Base-by-base conservation (phyloP, 306 rosid species). In the Sicyos edulis region DNA sequence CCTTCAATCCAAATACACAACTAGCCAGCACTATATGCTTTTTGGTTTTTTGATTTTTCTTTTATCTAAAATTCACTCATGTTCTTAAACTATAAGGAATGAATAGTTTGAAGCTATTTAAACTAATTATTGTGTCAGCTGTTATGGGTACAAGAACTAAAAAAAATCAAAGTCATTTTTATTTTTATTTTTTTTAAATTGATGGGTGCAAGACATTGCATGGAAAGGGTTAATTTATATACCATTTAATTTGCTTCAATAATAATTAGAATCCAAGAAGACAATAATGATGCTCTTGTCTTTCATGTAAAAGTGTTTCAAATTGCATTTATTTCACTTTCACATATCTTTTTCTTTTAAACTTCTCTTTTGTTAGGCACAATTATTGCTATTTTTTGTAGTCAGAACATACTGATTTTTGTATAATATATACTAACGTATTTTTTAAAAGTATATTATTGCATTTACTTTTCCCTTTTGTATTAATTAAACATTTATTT, bases 281-380 rank as follows among this genome's bases (percentile, higher is more conserved):
- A 63, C 70, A 63, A 63, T 63, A 63, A 63, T 63, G 22, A 40
- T 63, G 70, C 40, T 63, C 51, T 63, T 63, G 52, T 63, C 70
- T 63, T 63, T 63, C 70, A 37, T 37, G 16, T 37, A 63, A 63
- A 63, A 17, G 26, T 50, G 50, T 10, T 63, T 40, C 50, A 34
- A 34, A 14, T 63, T 40, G 70, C 70, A 63, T 63, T 63, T 34
- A 63, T 37, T 63, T 34, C 70, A 63, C 70, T 63, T 63, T 63
- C 47, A n/a, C 51, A 0, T 40, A 7, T 63, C 52, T 61, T 61
- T 59, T 59, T 59, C 65, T 2, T 1, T 13, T 13, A 8, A 13
- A 42, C 37, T 58, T 58, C 64, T 58, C 26, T 59, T 61, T 61
- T 61, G 67, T 61, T 61, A 61, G 47, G 13, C 67, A 61, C 67